Evolutionary conservation across 2,329 filamentous ascomycete species (phyloP).

Genomic region (Lasiodiplodia gonubiensis): DNA sequence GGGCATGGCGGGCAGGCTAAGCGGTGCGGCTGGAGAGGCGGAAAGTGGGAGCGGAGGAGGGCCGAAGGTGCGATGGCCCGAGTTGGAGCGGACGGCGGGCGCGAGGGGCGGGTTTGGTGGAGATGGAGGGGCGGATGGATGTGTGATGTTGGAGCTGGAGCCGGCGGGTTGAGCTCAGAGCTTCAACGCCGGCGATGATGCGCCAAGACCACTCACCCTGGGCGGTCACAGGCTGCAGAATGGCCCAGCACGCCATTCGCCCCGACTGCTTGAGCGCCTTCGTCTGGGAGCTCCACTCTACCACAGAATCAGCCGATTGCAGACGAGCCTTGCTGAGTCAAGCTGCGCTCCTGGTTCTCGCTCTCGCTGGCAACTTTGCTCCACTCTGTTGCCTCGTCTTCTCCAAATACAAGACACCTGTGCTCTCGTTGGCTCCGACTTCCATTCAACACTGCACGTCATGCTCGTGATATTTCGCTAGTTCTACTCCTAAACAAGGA

Average conservation of each 20-base stretch:
- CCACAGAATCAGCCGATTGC: not conserved
- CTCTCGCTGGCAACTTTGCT: not conserved
- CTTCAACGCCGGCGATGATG: conserved; percentile 25
- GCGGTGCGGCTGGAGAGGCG: conserved; percentile 8
- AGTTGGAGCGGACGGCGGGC: not conserved
- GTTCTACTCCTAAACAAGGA: too few species aligned
- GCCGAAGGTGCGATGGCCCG: conserved; percentile 5
- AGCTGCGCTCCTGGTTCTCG: not conserved
- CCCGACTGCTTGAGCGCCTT: not conserved
- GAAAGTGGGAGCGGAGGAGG: conserved; percentile 7
- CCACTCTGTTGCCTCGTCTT: not conserved
- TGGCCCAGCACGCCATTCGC: conserved; percentile 9
- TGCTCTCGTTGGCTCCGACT: not conserved
- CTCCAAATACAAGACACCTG: not conserved
- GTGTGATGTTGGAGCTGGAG: conserved; percentile 26
- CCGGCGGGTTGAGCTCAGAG: conserved; percentile 23
- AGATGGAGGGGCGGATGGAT: conserved; percentile 2
- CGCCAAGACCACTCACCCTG: conserved; percentile 16
- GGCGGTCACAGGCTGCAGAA: conserved; percentile 23
- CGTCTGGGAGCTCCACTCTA: not conserved
- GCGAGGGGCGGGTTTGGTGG: not conserved
- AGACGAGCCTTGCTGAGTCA: not conserved
- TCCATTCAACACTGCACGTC: not conserved
- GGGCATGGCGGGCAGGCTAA: conserved; percentile 70
- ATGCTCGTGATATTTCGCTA: not conserved